Base-by-base conservation (phyloP, 495 filamentous ascomycete species). In the Letharia lupina region DNA sequence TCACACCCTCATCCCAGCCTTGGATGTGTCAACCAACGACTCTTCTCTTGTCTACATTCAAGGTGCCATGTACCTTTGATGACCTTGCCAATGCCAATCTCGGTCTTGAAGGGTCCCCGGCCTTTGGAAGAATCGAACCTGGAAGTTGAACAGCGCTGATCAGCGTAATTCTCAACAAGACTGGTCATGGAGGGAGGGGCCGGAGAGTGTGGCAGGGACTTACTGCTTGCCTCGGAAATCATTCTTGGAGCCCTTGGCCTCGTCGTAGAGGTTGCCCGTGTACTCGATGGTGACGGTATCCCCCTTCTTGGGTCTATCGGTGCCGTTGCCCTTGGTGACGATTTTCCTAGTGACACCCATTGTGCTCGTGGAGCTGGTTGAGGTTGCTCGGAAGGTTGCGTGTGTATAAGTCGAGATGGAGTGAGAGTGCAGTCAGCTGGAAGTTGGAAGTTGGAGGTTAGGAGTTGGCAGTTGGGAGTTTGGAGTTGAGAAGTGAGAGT, bases 1-100 rank as follows among this genome's bases (percentile, higher is more conserved):
- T 76, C 40, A 96, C 90, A 66, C 88, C 91, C 80, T 93, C 86
- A 68, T 96, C 91, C 91, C 91, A 96, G 57, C 91, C 91, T 92
- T 71, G 56, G 59, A 61, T 64, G 47, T n/a, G 48, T 65, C 61
- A 70, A 65, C 64, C 56, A 61, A 48, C 44, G 23, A 41, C 31
- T 45, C 39, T 41, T 16, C 18, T 16, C 16, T 58, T 44, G 44
- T 33, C 28, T 56, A 23, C 12, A 4, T 39, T 7, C 42, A 60
- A 33, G 33, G 33, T 41, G 44, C 28, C 23, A 12, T 47, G 61
- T 78, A 92, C 91, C 91, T 77, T 81, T 83, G 77, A 96, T 96
- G 68, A 96, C 86, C 72, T 81, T 79, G 60, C 90, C 89, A 61
- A 86, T 76, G 50, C 91, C 91, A 72, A 96, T 94, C 60, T 76